Evolutionary conservation across 495 filamentous ascomycete species (phyloP).

Genomic region (Aspergillus nanangensis): DNA sequence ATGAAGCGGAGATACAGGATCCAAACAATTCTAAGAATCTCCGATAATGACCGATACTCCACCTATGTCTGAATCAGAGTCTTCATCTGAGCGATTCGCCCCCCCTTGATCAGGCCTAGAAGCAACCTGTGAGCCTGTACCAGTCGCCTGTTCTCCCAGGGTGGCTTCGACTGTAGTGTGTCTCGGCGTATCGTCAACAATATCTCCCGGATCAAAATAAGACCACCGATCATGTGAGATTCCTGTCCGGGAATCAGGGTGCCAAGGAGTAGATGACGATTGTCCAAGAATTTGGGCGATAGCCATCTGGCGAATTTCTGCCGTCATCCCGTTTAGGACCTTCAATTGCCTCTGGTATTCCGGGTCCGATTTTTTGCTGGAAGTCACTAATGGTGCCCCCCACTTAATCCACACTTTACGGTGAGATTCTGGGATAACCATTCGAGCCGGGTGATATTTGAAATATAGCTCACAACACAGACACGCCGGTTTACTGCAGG

Average conservation of each 20-base stretch:
- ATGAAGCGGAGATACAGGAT: too few relatives aligned
- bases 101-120: too few relatives aligned
- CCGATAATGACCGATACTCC: too few relatives aligned
- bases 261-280: constrained; percentile 13
- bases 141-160: too few relatives aligned
- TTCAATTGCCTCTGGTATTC: constrained; percentile 10
- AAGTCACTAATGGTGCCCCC: constrained; percentile 14
- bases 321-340: constrained; percentile 18
- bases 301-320: constrained; percentile 11
- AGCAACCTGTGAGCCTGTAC: too few relatives aligned
- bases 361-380: constrained; percentile 1
- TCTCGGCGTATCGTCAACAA: neutral
- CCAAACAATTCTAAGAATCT: too few relatives aligned
- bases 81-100: too few relatives aligned
- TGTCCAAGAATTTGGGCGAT: constrained; percentile 14
- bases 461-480: constrained; percentile 26
- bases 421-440: constrained; percentile 17
- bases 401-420: constrained; percentile 19
- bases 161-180: neutral
- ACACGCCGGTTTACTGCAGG: constrained; percentile 26
- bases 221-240: neutral
- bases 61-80: too few relatives aligned
- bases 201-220: neutral
- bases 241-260: constrained; percentile 15
- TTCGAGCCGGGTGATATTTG: constrained; percentile 17